These are phyloP conservation scores for Zygotorulaspora florentina DNA, from an alignment of 805 yeast species.

Conservation along the genomic window DNA sequence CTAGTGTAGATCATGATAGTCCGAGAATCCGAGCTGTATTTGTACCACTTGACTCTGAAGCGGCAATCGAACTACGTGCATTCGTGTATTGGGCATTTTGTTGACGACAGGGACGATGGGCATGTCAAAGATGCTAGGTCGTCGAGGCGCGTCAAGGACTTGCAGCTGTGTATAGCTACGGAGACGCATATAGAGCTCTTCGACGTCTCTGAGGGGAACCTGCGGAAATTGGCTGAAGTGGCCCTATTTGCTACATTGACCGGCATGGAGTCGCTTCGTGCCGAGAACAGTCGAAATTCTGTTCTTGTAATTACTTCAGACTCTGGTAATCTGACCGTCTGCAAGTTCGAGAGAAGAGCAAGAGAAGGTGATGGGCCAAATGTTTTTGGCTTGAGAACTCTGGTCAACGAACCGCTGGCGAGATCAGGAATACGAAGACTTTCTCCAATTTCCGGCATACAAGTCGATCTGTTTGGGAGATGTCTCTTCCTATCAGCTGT, in stretches of 20 bases:
- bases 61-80: conserved; percentile 50
- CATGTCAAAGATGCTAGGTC: neutral
- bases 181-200: conserved; percentile 30
- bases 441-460: conserved; percentile 69
- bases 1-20: conserved; percentile 12
- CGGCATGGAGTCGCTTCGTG: conserved; percentile 45
- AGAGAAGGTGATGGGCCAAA: neutral
- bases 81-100: conserved; percentile 67
- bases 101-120: conserved; percentile 30
- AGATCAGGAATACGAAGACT: conserved; percentile 72
- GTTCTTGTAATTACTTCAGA: conserved; percentile 69
- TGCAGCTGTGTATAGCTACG: conserved; percentile 33
- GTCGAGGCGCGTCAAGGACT: conserved; percentile 10
- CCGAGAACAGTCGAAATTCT: conserved; percentile 53
- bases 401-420: conserved; percentile 60
- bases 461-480: conserved; percentile 67
- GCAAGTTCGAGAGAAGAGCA: conserved; percentile 39
- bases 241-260: conserved; percentile 59
- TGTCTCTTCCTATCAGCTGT: conserved; percentile 67
- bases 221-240: conserved; percentile 42
- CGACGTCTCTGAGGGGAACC: conserved; percentile 52
- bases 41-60: conserved; percentile 71
- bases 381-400: conserved; percentile 34
- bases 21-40: conserved; percentile 34
- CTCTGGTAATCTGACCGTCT: conserved; percentile 63